Base-by-base conservation (phyloP, 1,284 basidiomycete genomes). In the Naganishia liquefaciens region DNA sequence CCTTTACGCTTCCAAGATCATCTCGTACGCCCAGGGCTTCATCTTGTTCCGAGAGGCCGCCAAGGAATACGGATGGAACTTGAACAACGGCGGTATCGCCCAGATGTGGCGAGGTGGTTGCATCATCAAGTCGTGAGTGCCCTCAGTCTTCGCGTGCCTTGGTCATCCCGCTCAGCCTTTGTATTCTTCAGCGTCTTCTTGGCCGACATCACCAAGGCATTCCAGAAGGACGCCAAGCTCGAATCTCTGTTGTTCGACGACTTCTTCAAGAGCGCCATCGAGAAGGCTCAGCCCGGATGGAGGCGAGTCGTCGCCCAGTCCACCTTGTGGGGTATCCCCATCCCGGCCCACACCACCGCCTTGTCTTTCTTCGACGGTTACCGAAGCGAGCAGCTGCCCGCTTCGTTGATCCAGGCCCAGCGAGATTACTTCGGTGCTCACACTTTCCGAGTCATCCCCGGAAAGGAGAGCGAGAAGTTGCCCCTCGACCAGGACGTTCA, bases 71-170 rank as follows among this genome's bases (percentile, higher is more conserved):
- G 73, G 77, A 82, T 81, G 79, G 80, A 75, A 75, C 71, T 74
- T 81, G 68, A 80, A 80, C 76, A 96, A 96, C 79, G 89, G 93
- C 75, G 93, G 93, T 70, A 98, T 99, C 77, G 96, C 96, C 55
- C 87, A 86, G 72, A 99, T 99, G 93, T 99, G 96, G 96, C 92
- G 95, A 76, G 96, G 96, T 72, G 96, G 96, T 71, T 99, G 96
- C 81, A 99, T 99, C 81, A 99, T 99, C 86, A 93, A 93, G 85
- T 70, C 65, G 69, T 72, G 51, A 51, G 69, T 62, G 23, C 43
- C n/a, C 5, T 43, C 55, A 11, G 2, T 39, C 62, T n/a, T 40
- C 10, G 21, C 19, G 28, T 15, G 9, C 42, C 30, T 28, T 65
- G n/a, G 63, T 7, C 33, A n/a, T 28, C 55, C 23, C 21, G 39